Percentiles rank a stretch among this genome's conserved stretches.
phyloP scores from a whole-genome alignment of 1,284 basidiomycete species.

The Rhodotorula glutinis region DNA sequence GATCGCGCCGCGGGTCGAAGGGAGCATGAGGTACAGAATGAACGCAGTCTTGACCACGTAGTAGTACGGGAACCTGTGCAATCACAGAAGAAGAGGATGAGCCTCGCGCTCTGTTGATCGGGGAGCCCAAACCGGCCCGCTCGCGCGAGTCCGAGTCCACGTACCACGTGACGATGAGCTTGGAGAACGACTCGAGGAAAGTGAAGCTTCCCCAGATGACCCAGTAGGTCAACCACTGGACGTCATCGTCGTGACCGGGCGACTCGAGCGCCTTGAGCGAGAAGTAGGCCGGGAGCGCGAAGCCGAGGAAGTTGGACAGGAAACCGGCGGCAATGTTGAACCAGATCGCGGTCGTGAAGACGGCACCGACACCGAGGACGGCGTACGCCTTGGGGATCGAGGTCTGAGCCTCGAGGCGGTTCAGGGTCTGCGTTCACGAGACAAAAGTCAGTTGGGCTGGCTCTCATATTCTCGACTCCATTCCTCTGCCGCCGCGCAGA shows the following conservation, averaged over 20 bases:
- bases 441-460: no score
- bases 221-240: slow-evolving; percentile 81
- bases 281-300: slow-evolving; percentile 76
- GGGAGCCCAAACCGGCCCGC: no score
- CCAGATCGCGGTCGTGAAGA: slow-evolving; percentile 62
- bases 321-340: slow-evolving; percentile 76
- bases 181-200: slow-evolving; percentile 73
- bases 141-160: not conserved
- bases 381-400: slow-evolving; percentile 90
- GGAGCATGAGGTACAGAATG: slow-evolving; percentile 45
- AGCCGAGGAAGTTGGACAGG: slow-evolving; percentile 78
- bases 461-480: no score
- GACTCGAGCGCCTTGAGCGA: slow-evolving; percentile 80
- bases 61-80: slow-evolving; percentile 45
- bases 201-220: slow-evolving; percentile 80
- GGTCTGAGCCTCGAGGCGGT: slow-evolving; percentile 80
- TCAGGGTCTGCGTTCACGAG: slow-evolving; percentile 61
- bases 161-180: slow-evolving; percentile 65
- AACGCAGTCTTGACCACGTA: slow-evolving; percentile 44
- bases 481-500: no score
- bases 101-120: no score
- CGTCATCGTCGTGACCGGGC: slow-evolving; percentile 54
- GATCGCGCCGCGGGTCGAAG: slow-evolving; percentile 40
- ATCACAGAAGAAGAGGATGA: not conserved
- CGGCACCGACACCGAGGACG: slow-evolving; percentile 67